These are phyloP conservation scores for Lasiosphaeria miniovina DNA, from an alignment of 495 filamentous ascomycete species.

Conservation along the genomic window DNA sequence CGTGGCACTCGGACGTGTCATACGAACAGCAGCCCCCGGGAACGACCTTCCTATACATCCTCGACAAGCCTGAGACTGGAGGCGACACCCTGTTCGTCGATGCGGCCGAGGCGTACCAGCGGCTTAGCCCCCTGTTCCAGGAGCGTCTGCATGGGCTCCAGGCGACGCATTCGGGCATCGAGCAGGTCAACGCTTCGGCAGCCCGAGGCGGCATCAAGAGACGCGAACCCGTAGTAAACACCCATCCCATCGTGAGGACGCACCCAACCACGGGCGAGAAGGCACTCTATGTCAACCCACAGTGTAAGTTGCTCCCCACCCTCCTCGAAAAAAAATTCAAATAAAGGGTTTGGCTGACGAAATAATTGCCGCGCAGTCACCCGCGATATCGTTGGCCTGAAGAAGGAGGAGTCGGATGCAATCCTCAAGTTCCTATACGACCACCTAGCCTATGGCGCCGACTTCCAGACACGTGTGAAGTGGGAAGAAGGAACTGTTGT, in stretches of 20 bases:
- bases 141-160: conserved; percentile 73
- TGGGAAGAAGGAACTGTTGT: conserved; percentile 83
- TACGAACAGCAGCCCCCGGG: conserved; percentile 85
- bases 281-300: conserved; percentile 79
- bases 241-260: conserved; percentile 76
- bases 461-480: conserved; percentile 85
- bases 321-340: neutral
- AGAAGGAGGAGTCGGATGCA: conserved; percentile 74
- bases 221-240: conserved; percentile 65
- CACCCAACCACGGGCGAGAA: conserved; percentile 84
- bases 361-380: conserved; percentile 52
- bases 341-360: neutral
- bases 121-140: conserved; percentile 68
- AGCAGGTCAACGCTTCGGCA: conserved; percentile 61
- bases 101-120: conserved; percentile 71
- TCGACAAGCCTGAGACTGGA: conserved; percentile 71
- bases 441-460: conserved; percentile 75
- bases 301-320: conserved; percentile 56
- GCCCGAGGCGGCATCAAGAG: conserved; percentile 60
- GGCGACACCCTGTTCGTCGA: conserved; percentile 78
- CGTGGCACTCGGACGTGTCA: conserved; percentile 81
- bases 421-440: conserved; percentile 85
- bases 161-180: conserved; percentile 70
- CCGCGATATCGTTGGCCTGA: conserved; percentile 67
- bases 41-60: conserved; percentile 76